phyloP scores from a whole-genome alignment of 83 land plant genomes.

The Thuja plicata region DNA sequence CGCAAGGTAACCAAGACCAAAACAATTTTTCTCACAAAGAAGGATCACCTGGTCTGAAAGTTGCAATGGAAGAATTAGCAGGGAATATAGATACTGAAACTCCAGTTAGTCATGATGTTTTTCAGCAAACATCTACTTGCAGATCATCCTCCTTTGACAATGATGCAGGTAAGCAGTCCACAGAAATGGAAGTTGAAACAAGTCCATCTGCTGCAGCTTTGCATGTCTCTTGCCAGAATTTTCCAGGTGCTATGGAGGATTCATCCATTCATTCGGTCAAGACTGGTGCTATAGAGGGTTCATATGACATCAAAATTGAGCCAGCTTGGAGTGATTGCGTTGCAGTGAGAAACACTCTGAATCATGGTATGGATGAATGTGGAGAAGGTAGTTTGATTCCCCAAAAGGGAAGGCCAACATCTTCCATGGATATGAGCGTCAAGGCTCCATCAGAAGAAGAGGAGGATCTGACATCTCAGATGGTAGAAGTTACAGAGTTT shows the following conservation, averaged over 20 bases:
- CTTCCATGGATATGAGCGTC: background rate
- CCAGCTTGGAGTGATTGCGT: background rate
- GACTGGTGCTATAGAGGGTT: background rate
- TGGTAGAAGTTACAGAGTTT: background rate
- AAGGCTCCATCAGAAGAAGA: background rate
- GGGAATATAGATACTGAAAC: background rate
- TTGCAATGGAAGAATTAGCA: background rate
- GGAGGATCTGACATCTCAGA: slow-evolving; percentile 3
- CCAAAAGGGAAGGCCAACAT: background rate
- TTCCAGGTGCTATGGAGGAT: background rate
- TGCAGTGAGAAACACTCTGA: background rate
- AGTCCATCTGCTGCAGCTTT: background rate
- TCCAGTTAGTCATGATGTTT: background rate
- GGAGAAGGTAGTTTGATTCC: background rate
- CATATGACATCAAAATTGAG: background rate
- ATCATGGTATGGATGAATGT: background rate
- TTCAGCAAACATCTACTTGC: background rate
- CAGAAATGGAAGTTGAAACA: background rate
- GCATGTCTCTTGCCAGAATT: background rate
- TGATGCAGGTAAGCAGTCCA: background rate
- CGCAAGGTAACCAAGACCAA: background rate
- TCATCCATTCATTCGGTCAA: background rate
- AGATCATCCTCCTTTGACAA: background rate
- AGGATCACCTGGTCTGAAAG: background rate
- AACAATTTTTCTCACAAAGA: background rate